Evolutionary conservation across 208 protist genomes (phyloP).

Genomic region (Baffinella frigidus): DNA sequence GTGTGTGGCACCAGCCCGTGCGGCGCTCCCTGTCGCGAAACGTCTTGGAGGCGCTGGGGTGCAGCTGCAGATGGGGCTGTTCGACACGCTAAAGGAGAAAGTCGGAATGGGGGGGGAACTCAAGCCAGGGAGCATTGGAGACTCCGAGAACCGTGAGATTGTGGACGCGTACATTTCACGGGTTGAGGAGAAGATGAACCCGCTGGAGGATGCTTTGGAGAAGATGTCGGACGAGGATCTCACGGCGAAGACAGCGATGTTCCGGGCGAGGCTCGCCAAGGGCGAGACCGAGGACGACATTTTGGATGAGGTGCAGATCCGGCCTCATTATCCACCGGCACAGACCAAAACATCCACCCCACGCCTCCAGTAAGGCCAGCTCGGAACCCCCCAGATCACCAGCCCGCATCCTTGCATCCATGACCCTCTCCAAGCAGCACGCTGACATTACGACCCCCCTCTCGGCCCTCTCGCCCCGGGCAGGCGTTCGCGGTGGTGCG

Average conservation of each 20-base stretch:
- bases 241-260: not conserved
- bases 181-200: constrained; percentile 61
- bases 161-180: not conserved
- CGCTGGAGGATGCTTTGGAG: constrained; percentile 60
- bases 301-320: no score
- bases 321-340: not conserved
- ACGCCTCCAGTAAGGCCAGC: no score
- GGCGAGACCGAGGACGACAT: constrained; percentile 14
- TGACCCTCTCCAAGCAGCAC: not conserved
- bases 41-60: no score
- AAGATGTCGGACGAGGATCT: constrained; percentile 58
- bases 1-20: no score
- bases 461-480: no score
- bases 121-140: not conserved
- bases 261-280: constrained; percentile 31
- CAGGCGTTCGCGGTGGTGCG: constrained; percentile 69
- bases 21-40: no score
- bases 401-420: no score
- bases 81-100: not conserved
- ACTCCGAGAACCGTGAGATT: not conserved
- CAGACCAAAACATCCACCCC: not conserved
- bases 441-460: no score
- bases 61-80: constrained; percentile 24
- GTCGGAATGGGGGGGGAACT: not conserved
- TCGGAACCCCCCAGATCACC: no score